phyloP scores from a whole-genome alignment of 2,329 filamentous ascomycete species.

The Atkinsonella texensis region DNA sequence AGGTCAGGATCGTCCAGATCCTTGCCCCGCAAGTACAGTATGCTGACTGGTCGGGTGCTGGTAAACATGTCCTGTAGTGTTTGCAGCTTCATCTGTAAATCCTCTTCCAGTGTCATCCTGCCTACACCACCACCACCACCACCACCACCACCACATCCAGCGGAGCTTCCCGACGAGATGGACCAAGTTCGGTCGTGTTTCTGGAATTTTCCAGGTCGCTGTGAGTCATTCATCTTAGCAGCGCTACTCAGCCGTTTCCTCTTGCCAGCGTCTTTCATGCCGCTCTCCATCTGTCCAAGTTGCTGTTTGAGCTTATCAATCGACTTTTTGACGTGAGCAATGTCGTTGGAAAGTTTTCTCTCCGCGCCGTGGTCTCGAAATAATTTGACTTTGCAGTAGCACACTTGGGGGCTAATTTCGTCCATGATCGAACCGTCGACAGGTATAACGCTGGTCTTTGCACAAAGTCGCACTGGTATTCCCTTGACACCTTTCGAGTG shows the following conservation, averaged over 20 bases:
- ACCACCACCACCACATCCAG: constrained; percentile 29
- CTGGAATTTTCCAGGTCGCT: constrained; percentile 66
- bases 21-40: constrained; percentile 65
- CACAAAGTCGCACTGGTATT: constrained; percentile 83
- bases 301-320: constrained; percentile 96
- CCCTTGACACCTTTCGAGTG: constrained; percentile 98
- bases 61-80: constrained; percentile 81
- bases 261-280: constrained; percentile 55
- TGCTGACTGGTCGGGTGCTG: constrained; percentile 66
- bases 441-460: constrained; percentile 66
- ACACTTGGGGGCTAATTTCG: constrained; percentile 53
- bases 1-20: constrained; percentile 70
- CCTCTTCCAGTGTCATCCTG: constrained; percentile 53
- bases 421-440: constrained; percentile 37
- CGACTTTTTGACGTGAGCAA: constrained; percentile 88
- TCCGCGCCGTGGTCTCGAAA: constrained; percentile 95
- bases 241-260: constrained; percentile 44
- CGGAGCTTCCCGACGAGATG: constrained; percentile 67
- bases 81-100: constrained; percentile 66
- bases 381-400: constrained; percentile 93
- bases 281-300: constrained; percentile 64
- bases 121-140: constrained; percentile 21
- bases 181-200: constrained; percentile 96
- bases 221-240: constrained; percentile 33
- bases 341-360: constrained; percentile 86